phyloP scores from a whole-genome alignment of 768 basidiomycete species.

The Atractiella rhizophila region DNA sequence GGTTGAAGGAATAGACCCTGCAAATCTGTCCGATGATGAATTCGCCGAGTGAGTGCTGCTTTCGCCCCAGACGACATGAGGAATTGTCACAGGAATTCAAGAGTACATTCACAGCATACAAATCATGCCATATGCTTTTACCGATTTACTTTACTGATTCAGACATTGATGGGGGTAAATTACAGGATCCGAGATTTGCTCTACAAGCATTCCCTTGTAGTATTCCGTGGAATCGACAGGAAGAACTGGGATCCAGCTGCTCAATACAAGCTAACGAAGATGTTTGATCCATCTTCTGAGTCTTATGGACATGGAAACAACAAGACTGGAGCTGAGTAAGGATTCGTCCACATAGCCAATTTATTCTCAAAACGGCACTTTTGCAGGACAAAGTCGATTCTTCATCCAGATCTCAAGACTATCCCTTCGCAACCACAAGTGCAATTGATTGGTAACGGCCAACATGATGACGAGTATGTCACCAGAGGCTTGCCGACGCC shows the following conservation, averaged over 20 bases:
- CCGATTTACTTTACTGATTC: neutral
- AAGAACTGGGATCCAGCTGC: neutral
- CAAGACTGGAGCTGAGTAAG: slow-evolving; percentile 1
- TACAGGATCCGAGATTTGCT: slow-evolving; percentile 10
- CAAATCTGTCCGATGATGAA: slow-evolving; percentile 2
- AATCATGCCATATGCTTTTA: neutral
- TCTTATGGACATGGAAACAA: slow-evolving; percentile 11
- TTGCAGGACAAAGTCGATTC: neutral
- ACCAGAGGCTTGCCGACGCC: slow-evolving; percentile 11
- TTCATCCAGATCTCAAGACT: slow-evolving; percentile 43
- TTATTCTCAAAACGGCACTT: neutral
- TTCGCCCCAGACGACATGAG: neutral
- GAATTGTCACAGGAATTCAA: too few relatives aligned
- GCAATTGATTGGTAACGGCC: slow-evolving; percentile 74
- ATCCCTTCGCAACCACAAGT: slow-evolving; percentile 71
- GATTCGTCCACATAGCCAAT: neutral
- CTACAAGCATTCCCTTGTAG: slow-evolving; percentile 14
- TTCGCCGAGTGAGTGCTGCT: neutral
- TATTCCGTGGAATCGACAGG: slow-evolving; percentile 13
- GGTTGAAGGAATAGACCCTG: slow-evolving; percentile 9
- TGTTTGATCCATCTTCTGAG: slow-evolving; percentile 9
- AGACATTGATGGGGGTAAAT: too few relatives aligned
- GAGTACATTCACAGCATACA: neutral
- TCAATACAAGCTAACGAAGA: slow-evolving; percentile 8
- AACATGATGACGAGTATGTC: slow-evolving; percentile 11